A percentile compares a stretch with the other conserved stretches of the same genome.
These are phyloP conservation scores for Fonsecaea pugnacius DNA, from an alignment of 2,329 filamentous ascomycete species.

Conservation along the genomic window DNA sequence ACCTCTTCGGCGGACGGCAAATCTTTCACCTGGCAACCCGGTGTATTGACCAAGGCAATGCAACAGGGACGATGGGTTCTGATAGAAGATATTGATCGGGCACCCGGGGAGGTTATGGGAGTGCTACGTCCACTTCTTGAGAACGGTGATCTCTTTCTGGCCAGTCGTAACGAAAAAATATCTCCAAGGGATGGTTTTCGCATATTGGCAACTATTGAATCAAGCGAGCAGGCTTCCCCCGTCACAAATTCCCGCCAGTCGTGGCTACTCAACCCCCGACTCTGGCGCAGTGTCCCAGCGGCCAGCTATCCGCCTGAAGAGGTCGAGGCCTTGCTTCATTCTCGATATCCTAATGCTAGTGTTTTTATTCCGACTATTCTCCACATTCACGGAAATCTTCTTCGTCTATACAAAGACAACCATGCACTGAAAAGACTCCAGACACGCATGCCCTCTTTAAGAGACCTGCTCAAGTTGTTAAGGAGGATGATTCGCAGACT, in stretches of 20 bases:
- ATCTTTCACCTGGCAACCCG: conserved; percentile 88
- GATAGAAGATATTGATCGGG: conserved; percentile 94
- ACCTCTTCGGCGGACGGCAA: conserved; percentile 85
- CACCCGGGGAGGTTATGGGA: conserved; percentile 92
- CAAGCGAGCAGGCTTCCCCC: conserved; percentile 66
- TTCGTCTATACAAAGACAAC: conserved; percentile 40
- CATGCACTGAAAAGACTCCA: conserved; percentile 40
- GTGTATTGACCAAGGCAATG: conserved; percentile 91
- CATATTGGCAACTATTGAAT: conserved; percentile 89
- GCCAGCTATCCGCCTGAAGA: conserved; percentile 69
- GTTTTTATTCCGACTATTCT: conserved; percentile 61
- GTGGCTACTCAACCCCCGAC: conserved; percentile 52
- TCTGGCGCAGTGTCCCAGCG: conserved; percentile 81
- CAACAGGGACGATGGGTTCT: conserved; percentile 94
- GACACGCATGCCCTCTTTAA: conserved; percentile 65
- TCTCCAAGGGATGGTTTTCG: conserved; percentile 83
- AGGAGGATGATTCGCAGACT: conserved; percentile 73
- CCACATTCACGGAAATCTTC: conserved; percentile 58
- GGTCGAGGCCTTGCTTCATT: conserved; percentile 72
- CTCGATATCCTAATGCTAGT: conserved; percentile 71
- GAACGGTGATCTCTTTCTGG: conserved; percentile 84
- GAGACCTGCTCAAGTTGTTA: conserved; percentile 92
- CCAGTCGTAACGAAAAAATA: conserved; percentile 83
- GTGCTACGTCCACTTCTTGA: conserved; percentile 91
- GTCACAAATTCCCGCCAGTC: conserved; percentile 66